These are phyloP conservation scores for Boletus sp. DNA, from an alignment of 768 basidiomycete species.

Conservation along the genomic window DNA sequence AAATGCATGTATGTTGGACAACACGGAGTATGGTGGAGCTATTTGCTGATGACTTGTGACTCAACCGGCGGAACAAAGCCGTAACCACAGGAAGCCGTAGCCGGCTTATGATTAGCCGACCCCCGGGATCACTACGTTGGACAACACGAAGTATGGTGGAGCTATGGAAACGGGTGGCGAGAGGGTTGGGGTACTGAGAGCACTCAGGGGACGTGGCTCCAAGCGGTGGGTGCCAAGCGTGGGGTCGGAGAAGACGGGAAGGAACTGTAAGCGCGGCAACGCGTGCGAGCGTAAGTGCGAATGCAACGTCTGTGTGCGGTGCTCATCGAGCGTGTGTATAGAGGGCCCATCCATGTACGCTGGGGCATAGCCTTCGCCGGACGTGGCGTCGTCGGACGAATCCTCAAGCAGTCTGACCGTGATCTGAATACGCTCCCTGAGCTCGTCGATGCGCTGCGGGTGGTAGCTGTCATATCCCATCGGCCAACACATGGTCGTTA, in stretches of 20 bases:
- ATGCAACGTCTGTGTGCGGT: background rate
- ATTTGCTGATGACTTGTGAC: too few species aligned
- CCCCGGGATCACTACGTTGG: too few species aligned
- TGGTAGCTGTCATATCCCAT: conserved; percentile 60
- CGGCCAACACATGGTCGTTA: conserved; percentile 55
- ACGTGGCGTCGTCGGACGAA: conserved; percentile 14
- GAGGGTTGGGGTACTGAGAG: conserved; percentile 9
- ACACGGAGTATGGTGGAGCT: conserved; percentile 5
- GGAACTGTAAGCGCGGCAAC: background rate
- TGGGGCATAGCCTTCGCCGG: background rate
- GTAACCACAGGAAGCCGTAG: too few species aligned
- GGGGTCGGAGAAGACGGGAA: background rate
- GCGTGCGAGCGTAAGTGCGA: too few species aligned
- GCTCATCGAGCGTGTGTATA: conserved; percentile 2
- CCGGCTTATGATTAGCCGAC: too few species aligned
- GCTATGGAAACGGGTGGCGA: conserved; percentile 16
- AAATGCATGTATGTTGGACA: conserved; percentile 8
- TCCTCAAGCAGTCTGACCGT: conserved; percentile 40
- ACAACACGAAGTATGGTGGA: conserved; percentile 13
- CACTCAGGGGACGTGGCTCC: conserved; percentile 4
- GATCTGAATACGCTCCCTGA: conserved; percentile 51
- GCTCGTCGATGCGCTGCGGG: conserved; percentile 40
- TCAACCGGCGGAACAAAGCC: too few species aligned
- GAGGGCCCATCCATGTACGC: conserved; percentile 7
- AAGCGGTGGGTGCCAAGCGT: background rate